Evolutionary conservation across 306 rosid species (phyloP), one percentile per base, ranked within the genome.

Genomic region (Hylodesmum podocarpum): DNA sequence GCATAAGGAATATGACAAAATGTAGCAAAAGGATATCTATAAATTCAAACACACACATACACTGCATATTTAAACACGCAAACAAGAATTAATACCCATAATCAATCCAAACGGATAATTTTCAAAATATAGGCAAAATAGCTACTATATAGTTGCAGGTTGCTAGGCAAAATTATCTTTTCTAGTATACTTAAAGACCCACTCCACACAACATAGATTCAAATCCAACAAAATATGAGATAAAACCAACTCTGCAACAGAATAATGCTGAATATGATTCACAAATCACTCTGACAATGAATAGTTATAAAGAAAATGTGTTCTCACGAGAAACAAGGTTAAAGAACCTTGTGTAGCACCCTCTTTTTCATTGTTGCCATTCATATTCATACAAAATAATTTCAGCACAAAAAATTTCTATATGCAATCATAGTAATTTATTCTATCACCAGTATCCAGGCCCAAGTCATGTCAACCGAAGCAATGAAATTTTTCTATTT

Each of bases 141-240:
- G 16, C 37, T 14, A 53, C 51, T 70, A 4, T 25, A 15, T 10
- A 31, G 50, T 70, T 11, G n/a, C 53, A 58, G 49, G 6, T 19
- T 28, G 36, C 24, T 6, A 59, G 62, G 37, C 22, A 49, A 76
- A 58, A 73, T 19, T 50, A 63, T 21, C 16, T 55, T 31, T n/a
- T 3, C 25, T 25, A 46, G 36, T 31, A 55, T 14, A 46, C 55
- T 36, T 44, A 69, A 46, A 46, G 46, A 44, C 39, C 68, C 11
- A 68, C 19, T 43, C 7, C 29, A 31, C 67, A 15, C 47, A 13
- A 11, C 13, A 22, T 9, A 50, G 50, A 75, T 34, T 78, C 59
- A 21, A 66, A 66, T 36, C 36, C 49, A 72, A 55, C 51, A 66
- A 66, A 72, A 78, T 55, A 41, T 28, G 28, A 47, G n/a, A 36